Conservation (phyloP, 345 rosid species). For the Hypericum perforatum region DNA sequence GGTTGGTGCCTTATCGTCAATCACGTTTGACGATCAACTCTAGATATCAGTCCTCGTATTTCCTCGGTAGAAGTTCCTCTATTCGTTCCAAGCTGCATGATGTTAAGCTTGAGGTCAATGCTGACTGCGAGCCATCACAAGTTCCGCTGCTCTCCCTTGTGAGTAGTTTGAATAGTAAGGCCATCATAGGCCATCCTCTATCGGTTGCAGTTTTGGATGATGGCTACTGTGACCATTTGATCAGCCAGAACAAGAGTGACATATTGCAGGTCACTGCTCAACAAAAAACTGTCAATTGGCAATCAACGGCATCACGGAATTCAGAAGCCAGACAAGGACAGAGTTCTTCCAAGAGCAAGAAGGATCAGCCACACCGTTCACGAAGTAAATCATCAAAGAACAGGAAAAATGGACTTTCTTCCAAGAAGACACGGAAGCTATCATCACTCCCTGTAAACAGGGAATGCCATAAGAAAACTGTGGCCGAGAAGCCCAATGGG, state of each 20-base stretch:
- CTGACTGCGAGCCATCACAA: conserved; percentile 48
- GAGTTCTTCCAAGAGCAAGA: not conserved
- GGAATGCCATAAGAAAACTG: conserved; percentile 28
- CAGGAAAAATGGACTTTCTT: conserved; percentile 36
- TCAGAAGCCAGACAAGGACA: not conserved
- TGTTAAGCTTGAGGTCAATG: conserved; percentile 67
- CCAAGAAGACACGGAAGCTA: conserved; percentile 66
- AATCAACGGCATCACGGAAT: not conserved
- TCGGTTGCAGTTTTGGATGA: conserved; percentile 30
- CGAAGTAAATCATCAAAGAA: conserved; percentile 9
- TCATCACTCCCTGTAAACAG: conserved; percentile 63
- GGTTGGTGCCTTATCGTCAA: conserved; percentile 45
- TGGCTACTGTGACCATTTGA: conserved; percentile 2
- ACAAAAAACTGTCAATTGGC: too few relatives aligned
- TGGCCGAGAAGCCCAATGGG: conserved; percentile 44
- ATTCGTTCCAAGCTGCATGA: conserved; percentile 42
- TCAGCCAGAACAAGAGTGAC: not conserved
- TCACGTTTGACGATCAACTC: conserved; percentile 43
- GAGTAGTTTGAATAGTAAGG: conserved; percentile 74
- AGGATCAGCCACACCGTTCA: not conserved
- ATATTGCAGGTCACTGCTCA: too few relatives aligned
- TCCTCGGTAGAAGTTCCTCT: conserved; percentile 26
- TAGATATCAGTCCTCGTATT: conserved; percentile 34
- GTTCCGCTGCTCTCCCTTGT: conserved; percentile 86
- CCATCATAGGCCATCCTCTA: conserved; percentile 81